A percentile compares a stretch with the other conserved stretches of the same genome.
Evolutionary conservation across 2,329 filamentous ascomycete genomes (phyloP).

Genomic region (Diplodia sapinea): DNA sequence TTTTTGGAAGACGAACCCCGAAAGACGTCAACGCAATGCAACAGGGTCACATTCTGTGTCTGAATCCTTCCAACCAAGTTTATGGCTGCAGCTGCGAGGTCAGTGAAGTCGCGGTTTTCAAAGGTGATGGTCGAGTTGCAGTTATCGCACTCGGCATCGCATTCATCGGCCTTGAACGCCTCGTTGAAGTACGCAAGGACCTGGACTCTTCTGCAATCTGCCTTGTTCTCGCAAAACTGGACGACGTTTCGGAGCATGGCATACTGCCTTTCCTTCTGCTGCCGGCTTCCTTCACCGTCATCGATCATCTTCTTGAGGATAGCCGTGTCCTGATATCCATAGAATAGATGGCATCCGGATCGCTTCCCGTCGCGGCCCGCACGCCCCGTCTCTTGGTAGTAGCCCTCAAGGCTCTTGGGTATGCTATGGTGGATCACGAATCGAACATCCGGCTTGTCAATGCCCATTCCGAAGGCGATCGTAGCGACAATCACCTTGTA

Average conservation of each 20-base stretch:
- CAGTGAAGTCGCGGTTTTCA: conserved; percentile 76
- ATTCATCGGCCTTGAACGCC: conserved; percentile 73
- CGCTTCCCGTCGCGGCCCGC: conserved; percentile 88
- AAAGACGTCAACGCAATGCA: conserved; percentile 84
- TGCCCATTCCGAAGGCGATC: conserved; percentile 99
- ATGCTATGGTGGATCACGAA: conserved; percentile 94
- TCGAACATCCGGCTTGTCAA: conserved; percentile 94
- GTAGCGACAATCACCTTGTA: conserved; percentile 94
- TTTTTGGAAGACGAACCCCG: conserved; percentile 70
- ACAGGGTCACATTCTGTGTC: conserved; percentile 69
- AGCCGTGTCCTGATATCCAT: conserved; percentile 77
- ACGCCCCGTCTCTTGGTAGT: conserved; percentile 97
- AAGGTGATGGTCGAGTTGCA: conserved; percentile 76
- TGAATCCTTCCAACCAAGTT: conserved; percentile 67
- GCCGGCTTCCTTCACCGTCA: conserved; percentile 69
- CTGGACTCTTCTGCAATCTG: conserved; percentile 84
- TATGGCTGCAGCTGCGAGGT: conserved; percentile 74
- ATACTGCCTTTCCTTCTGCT: conserved; percentile 73
- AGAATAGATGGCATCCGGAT: conserved; percentile 91
- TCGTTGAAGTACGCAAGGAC: conserved; percentile 96
- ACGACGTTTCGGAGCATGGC: conserved; percentile 86
- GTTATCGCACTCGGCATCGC: conserved; percentile 83
- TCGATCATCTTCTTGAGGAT: conserved; percentile 81
- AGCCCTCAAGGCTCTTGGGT: conserved; percentile 94
- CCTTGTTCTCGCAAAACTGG: conserved; percentile 86